phyloP scores from a whole-genome alignment of 768 basidiomycete genomes.

The Porpolomopsis calyptriformis region DNA sequence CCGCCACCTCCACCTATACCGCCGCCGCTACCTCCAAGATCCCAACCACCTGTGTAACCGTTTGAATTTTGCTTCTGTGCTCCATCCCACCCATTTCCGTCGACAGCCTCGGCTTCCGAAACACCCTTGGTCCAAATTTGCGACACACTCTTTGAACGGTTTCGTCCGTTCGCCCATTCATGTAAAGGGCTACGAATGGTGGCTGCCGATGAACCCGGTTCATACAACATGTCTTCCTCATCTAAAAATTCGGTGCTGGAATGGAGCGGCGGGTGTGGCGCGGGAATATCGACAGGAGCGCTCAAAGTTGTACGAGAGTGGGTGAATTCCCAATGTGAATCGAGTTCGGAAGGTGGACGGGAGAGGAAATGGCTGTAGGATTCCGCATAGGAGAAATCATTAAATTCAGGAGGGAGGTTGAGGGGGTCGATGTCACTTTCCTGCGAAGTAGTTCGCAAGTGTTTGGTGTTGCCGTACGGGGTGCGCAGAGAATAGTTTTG shows the following conservation, averaged over 20 bases:
- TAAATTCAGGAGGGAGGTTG: conserved; percentile 16
- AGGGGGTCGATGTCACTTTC: conserved; percentile 21
- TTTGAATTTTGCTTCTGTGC: conserved; percentile 4
- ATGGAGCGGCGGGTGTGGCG: neutral
- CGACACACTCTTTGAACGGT: conserved; percentile 9
- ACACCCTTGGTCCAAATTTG: conserved; percentile 3
- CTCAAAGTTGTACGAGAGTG: conserved; percentile 5
- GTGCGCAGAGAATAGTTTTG: neutral
- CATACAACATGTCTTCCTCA: conserved; percentile 19
- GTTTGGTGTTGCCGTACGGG: conserved; percentile 7
- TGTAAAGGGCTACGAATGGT: conserved; percentile 27
- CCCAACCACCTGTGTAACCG: conserved; percentile 5
- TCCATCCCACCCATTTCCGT: conserved; percentile 20
- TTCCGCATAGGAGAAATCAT: conserved; percentile 15
- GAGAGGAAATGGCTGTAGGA: conserved; percentile 12
- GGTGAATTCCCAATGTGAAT: conserved; percentile 13
- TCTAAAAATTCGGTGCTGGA: conserved; percentile 5
- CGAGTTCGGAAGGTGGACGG: conserved; percentile 12
- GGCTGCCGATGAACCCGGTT: conserved; percentile 38
- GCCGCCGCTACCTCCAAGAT: conserved; percentile 11
- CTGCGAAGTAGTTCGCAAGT: conserved; percentile 14
- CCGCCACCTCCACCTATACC: conserved; percentile 12
- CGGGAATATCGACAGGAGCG: conserved; percentile 9
- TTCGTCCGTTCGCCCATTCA: conserved; percentile 5
- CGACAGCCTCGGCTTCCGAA: conserved; percentile 15